These are phyloP conservation scores for Penicillium canescens DNA, from an alignment of 495 filamentous ascomycete genomes.

Conservation along the genomic window DNA sequence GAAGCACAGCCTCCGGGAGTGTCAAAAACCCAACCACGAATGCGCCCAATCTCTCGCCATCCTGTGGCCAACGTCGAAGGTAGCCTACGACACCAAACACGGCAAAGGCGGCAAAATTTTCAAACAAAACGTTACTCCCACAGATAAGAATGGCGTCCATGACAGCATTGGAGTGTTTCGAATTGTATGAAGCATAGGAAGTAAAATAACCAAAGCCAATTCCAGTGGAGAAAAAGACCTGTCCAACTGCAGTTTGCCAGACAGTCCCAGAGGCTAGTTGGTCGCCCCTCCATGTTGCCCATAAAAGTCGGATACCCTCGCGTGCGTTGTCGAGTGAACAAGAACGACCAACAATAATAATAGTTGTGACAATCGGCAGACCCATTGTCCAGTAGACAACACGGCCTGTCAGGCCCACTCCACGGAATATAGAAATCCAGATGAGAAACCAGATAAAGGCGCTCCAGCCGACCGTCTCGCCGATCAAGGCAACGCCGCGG, in stretches of 20 bases:
- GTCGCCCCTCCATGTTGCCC: slow-evolving; percentile 25
- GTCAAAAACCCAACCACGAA: slow-evolving; percentile 42
- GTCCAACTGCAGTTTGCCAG: slow-evolving; percentile 29
- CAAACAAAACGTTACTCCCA: slow-evolving; percentile 38
- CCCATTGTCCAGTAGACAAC: slow-evolving; percentile 48
- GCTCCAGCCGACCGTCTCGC: slow-evolving; percentile 41
- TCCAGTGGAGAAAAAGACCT: slow-evolving; percentile 28
- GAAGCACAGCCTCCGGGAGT: slow-evolving; percentile 34
- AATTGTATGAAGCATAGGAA: slow-evolving; percentile 28
- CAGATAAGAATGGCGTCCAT: slow-evolving; percentile 40
- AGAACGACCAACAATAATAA: slow-evolving; percentile 37
- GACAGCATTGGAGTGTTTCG: slow-evolving; percentile 36
- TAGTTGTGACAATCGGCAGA: slow-evolving; percentile 38
- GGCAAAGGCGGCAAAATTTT: slow-evolving; percentile 42
- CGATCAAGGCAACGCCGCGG: slow-evolving; percentile 21
- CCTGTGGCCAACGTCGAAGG: slow-evolving; percentile 29
- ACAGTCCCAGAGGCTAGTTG: slow-evolving; percentile 27
- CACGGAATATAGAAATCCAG: slow-evolving; percentile 40
- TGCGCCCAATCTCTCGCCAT: slow-evolving; percentile 31
- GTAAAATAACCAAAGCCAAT: slow-evolving; percentile 31
- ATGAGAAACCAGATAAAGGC: slow-evolving; percentile 41
- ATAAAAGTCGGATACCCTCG: slow-evolving; percentile 28
- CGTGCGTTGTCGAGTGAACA: slow-evolving; percentile 34
- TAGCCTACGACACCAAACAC: slow-evolving; percentile 43
- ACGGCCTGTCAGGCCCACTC: slow-evolving; percentile 39